Base-by-base conservation (phyloP, 495 filamentous ascomycete genomes). In the Tetracladium marchalianum region DNA sequence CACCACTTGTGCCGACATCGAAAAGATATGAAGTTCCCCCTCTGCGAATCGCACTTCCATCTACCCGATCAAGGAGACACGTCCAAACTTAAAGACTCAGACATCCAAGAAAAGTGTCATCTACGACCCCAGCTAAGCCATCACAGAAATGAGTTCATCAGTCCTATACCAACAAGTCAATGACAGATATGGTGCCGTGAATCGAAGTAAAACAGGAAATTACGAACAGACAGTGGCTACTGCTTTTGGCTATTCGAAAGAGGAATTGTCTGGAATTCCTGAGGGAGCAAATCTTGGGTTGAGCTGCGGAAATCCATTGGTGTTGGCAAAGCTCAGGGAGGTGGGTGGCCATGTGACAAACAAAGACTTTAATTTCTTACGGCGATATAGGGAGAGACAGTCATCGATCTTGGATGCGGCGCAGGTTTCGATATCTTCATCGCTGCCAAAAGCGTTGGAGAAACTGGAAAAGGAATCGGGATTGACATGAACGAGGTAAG, bases 341-440 rank as follows among this genome's bases (percentile, higher is more conserved):
- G 77, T 73, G 41, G 35, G 55, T 58, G n/a, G 32, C 31, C 15
- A 12, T 9, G 34, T 15, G 3, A 7, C 22, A 18, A 35, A 16
- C 2, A 31, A 11, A n/a, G 2, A 17, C 12, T 33, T 13, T 9
- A 5, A n/a, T 31, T 5, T 31, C 31, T 37, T 35, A 18, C 8
- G 11, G 11, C 7, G 22, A 27, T 27, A 3, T 27, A 74, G 71
- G 80, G 80, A n/a, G 80, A 84, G 57, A 76, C 70, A 1, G 66
- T 81, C 7, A 58, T 84, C 46, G 81, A 84, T 49, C 59, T 85
- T 4, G 80, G 82, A 31, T 69, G 67, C 51, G 79, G 82, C 5
- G 76, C 68, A 6, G 80, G 80, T 5, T 78, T 84, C 46, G 81
- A 85, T 52, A 66, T 78, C 39, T 78, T 84, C 52, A 70, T 76